Percentiles rank a stretch among this genome's conserved stretches.
Evolutionary conservation across 2,329 filamentous ascomycete genomes (phyloP).

Genomic region (Claviceps spartinae): DNA sequence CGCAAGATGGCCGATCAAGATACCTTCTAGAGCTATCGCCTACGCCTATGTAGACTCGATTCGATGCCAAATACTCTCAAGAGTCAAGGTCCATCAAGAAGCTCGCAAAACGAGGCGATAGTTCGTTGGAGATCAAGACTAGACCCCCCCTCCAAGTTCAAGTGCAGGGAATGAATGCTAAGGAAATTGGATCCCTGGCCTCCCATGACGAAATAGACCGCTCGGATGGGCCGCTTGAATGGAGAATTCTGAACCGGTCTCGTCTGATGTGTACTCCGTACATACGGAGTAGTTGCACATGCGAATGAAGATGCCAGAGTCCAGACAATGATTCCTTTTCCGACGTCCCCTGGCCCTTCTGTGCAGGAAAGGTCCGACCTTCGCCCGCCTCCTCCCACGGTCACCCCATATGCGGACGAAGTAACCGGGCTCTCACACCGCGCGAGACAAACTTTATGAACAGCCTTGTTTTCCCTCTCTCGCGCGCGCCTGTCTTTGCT

Average conservation of each 20-base stretch:
- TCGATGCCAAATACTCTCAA: no score
- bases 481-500: background rate
- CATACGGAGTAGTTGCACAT: no score
- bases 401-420: background rate
- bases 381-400: background rate
- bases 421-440: background rate
- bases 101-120: no score
- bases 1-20: no score
- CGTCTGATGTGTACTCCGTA: background rate
- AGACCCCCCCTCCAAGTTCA: no score
- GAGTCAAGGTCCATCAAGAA: no score
- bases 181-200: background rate
- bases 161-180: background rate
- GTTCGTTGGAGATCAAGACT: no score
- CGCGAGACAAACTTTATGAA: background rate
- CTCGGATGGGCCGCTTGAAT: background rate
- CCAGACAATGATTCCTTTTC: background rate
- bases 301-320: no score
- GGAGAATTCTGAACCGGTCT: no score
- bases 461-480: background rate
- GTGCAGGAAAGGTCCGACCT: background rate
- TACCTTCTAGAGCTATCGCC: no score
- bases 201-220: background rate
- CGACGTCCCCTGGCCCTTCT: background rate
- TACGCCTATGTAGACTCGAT: no score